Evolutionary conservation across 331 rosid species (phyloP).

Genomic region (Pyracantha coccinea): DNA sequence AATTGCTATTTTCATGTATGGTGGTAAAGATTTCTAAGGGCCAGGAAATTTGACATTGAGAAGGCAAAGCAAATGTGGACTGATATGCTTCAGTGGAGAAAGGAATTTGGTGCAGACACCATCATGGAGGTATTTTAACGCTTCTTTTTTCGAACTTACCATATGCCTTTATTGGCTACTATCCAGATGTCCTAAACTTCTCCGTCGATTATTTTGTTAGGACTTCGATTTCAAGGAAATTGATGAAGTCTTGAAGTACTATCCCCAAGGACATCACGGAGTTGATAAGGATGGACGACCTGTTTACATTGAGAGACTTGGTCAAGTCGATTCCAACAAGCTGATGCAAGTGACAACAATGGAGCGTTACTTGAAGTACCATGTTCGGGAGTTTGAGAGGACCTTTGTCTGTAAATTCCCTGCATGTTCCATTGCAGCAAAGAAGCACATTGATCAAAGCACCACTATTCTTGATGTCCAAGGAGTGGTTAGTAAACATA

Average conservation of each 20-base stretch:
- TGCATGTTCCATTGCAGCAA: constrained; percentile 82
- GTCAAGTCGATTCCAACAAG: constrained; percentile 74
- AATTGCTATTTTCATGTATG: not conserved
- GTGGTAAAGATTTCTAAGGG: constrained; percentile 63
- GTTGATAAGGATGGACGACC: constrained; percentile 88
- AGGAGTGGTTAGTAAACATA: constrained; percentile 62
- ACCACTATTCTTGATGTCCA: constrained; percentile 94
- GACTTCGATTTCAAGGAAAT: constrained; percentile 78
- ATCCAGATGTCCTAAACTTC: not conserved
- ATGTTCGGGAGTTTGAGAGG: constrained; percentile 82
- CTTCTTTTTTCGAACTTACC: not conserved
- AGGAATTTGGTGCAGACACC: constrained; percentile 76
- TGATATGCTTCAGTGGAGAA: constrained; percentile 94
- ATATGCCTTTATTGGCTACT: not conserved
- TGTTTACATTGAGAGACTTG: constrained; percentile 81
- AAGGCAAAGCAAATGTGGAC: constrained; percentile 95
- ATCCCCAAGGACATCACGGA: constrained; percentile 97
- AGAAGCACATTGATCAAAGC: constrained; percentile 90
- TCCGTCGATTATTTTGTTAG: constrained; percentile 23
- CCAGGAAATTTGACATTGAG: constrained; percentile 81
- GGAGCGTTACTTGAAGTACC: constrained; percentile 83
- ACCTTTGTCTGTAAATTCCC: constrained; percentile 70
- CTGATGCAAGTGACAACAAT: constrained; percentile 82
- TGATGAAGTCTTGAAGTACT: constrained; percentile 77
- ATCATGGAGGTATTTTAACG: constrained; percentile 60